Evolutionary conservation across 1,284 basidiomycete species (phyloP), one percentile per base, ranked within the genome.

Genomic region (Ustilago trichophora): DNA sequence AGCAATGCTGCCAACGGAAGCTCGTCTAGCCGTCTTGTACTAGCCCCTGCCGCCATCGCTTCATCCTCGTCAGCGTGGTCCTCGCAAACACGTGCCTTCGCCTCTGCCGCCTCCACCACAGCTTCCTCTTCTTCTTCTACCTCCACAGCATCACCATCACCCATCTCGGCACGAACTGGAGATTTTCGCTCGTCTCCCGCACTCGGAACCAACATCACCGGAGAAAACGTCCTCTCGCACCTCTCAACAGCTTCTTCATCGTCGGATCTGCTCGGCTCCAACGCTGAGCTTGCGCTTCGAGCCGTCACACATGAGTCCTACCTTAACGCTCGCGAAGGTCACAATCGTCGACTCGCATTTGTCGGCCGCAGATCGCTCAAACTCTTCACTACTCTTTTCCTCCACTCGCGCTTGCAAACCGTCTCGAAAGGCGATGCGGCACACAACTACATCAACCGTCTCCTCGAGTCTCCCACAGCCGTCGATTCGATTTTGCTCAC

Each of bases 301-400:
- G 69, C 73, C 5, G 55, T 79, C 10, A 80, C 78, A 11, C 77
- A 80, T 51, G 77, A 79, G 43, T 75, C 72, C 43, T 77, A 67
- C 40, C 56, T 58, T 24, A 60, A 72, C 34, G 72, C 65, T 19
- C 35, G 63, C 21, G 51, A 72, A 25, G 76, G 74, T 7, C 76
- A 80, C 43, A 80, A 79, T 34, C 58, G 78, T 3, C 51, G 78
- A 21, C 60, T 80, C 6, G 70, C 74, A 4, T 80, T 80, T 42
- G 49, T 80, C 4, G 76, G 76, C 46, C 72, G 78, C 4, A 64
- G 77, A 24, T 70, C 73, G 6, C 55, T 80, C 29, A 75, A 78
- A 38, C 60, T 75, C 10, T 75, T 72, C 51, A 66, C 76, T 25
- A 68, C 70, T 5, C 55, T 80, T 5, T 80, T 73, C 41, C 46